Evolutionary conservation across 1,139 yeast species (phyloP), one percentile per base, ranked within the genome.

Genomic region (Hemisphaericaspora xylofermentans): DNA sequence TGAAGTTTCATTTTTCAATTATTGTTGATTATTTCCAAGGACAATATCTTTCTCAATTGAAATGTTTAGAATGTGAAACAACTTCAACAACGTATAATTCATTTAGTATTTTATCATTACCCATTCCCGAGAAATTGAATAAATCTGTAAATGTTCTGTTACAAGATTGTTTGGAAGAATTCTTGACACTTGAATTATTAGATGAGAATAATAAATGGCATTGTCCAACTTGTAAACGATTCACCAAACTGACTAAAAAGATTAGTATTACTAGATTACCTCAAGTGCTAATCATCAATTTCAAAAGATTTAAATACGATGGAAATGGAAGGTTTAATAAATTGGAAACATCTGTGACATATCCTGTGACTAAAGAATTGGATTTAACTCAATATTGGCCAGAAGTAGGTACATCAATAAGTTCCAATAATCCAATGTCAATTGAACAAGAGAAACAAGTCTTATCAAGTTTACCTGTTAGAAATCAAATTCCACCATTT

Each of bases 61-160:
- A 74, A 54, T 93, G 98, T 60, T 64, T 83, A 39, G 80, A 76
- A 35, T 93, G 98, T 64, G 74, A 76, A 1, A 68, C 70, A 27
- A 88, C 96, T 0, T 88, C 96, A 0, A 89, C 98, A 0, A 88
- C 96, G 0, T 93, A 84, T 56, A 88, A 83, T 56, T 80, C 95
- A 1, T 88, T 87, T 56, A 80, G 88, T 24, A 85, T 84, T 16
- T 68, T 88, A 41, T 78, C 89, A 8, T 68, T 88, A 40, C 96
- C 95, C 0, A 79, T 86, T 22, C 91, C 94, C 0, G 58, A 63
- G 36, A 64, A 53, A 39, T 48, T 59, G 41, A 54, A 55, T 32
- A 42, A 43, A 35, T 38, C 58, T 6, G 39, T 30, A 24, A 52
- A 58, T 22, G 70, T 78, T 2, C 66, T 72, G 47, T 61, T 89